A percentile compares a stretch with the other conserved stretches of the same genome.
Evolutionary conservation across 2,329 filamentous ascomycete genomes (phyloP).

Genomic region (Alternaria ethzedia): DNA sequence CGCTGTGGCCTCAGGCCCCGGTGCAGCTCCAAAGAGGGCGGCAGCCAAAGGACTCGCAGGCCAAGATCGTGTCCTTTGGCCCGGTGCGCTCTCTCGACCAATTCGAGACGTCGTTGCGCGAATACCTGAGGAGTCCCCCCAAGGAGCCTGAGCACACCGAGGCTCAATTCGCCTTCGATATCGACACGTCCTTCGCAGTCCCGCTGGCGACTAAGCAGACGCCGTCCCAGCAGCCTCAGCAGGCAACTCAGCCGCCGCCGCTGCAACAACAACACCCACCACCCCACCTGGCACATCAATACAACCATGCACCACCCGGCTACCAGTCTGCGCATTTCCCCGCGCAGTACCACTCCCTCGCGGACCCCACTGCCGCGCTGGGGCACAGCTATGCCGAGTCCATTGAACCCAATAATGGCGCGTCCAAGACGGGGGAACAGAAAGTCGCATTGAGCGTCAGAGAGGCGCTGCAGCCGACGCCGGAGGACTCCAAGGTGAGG

Average conservation of each 20-base stretch:
- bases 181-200: constrained; percentile 45
- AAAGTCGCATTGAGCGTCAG: constrained; percentile 44
- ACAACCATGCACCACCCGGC: constrained; percentile 30
- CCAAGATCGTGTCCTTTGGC: constrained; percentile 38
- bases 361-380: constrained; percentile 36
- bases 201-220: constrained; percentile 7
- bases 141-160: constrained; percentile 48
- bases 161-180: constrained; percentile 49
- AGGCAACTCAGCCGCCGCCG: background rate
- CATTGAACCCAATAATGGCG: constrained; percentile 5
- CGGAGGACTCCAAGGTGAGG: constrained; percentile 50
- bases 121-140: constrained; percentile 42
- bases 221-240: constrained; percentile 4
- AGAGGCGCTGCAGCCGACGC: constrained; percentile 43
- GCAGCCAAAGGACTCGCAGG: constrained; percentile 46
- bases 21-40: constrained; percentile 45
- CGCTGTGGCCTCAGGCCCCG: constrained; percentile 26
- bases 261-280: constrained; percentile 1
- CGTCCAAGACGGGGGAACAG: constrained; percentile 23
- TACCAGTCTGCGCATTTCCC: constrained; percentile 39
- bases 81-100: constrained; percentile 43
- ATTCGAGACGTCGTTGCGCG: constrained; percentile 45
- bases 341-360: constrained; percentile 30
- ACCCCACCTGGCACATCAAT: constrained; percentile 16
- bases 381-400: constrained; percentile 24